Evolutionary conservation across 2,329 filamentous ascomycete genomes (phyloP).

Genomic region (Curvularia sp.): DNA sequence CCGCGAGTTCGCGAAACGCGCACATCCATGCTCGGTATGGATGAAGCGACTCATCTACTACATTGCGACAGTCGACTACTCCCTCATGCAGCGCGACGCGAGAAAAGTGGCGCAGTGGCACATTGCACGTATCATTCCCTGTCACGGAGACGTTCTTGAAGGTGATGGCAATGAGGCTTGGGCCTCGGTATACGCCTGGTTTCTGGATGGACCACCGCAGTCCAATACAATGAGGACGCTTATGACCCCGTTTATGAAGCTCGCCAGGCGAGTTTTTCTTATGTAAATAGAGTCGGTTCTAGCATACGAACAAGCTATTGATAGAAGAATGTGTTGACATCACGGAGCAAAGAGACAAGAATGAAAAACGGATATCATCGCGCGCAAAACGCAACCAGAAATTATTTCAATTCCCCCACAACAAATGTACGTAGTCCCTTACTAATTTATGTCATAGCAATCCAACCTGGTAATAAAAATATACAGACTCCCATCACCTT

Average conservation of each 20-base stretch:
- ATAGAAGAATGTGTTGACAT: not conserved
- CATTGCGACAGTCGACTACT: constrained; percentile 21
- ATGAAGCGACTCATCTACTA: constrained; percentile 23
- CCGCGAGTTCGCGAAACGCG: constrained; percentile 21
- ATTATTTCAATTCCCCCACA: not conserved
- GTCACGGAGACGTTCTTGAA: constrained; percentile 24
- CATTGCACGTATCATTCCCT: constrained; percentile 23
- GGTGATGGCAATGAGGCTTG: constrained; percentile 14
- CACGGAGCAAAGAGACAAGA: not conserved
- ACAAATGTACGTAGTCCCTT: not conserved
- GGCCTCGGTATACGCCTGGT: constrained; percentile 23
- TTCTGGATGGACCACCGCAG: constrained; percentile 6
- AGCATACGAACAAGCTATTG: not conserved
- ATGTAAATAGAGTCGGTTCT: constrained; percentile 6
- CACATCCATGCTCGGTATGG: constrained; percentile 25
- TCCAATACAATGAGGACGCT: not conserved
- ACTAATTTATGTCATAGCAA: not conserved
- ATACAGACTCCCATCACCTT: not conserved
- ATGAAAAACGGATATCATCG: not conserved
- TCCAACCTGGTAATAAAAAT: not conserved
- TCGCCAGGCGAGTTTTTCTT: constrained; percentile 21
- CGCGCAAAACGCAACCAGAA: not conserved
- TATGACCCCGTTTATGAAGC: constrained; percentile 13
- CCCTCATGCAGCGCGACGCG: constrained; percentile 23
- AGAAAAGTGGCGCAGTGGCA: constrained; percentile 26